These are phyloP conservation scores for Colletotrichum incanum DNA, from an alignment of 2,329 filamentous ascomycete species.

Conservation along the genomic window DNA sequence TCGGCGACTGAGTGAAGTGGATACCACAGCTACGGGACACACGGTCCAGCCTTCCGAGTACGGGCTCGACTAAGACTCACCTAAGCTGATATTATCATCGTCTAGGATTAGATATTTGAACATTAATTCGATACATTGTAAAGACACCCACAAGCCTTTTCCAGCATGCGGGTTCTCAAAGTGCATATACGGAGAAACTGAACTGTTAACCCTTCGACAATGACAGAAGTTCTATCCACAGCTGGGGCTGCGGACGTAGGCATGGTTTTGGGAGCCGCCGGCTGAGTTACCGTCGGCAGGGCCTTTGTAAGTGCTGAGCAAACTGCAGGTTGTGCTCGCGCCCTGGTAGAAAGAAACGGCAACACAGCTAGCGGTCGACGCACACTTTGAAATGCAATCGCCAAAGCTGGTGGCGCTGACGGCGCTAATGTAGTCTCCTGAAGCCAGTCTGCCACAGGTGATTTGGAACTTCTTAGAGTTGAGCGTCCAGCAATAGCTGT, in stretches of 20 bases:
- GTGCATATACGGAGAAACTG: too few species aligned
- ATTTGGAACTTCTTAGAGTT: conserved; percentile 36
- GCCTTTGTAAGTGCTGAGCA: conserved; percentile 28
- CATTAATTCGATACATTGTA: not conserved
- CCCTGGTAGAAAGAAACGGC: conserved; percentile 34
- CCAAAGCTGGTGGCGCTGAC: conserved; percentile 25
- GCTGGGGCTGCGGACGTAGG: conserved; percentile 17
- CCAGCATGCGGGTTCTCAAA: not conserved
- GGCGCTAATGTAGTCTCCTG: conserved; percentile 17
- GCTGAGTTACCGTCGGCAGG: conserved; percentile 30
- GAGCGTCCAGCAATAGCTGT: conserved; percentile 28
- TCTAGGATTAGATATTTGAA: not conserved
- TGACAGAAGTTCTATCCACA: conserved; percentile 12
- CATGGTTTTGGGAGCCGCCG: conserved; percentile 28
- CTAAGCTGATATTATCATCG: not conserved
- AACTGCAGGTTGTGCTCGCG: conserved; percentile 14
- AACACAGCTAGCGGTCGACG: conserved; percentile 18
- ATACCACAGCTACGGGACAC: too few species aligned
- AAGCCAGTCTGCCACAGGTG: conserved; percentile 28
- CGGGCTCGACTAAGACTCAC: too few species aligned
- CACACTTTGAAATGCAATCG: conserved; percentile 36
- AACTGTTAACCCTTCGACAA: not conserved
- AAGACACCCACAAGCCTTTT: not conserved
- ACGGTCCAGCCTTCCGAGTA: too few species aligned
- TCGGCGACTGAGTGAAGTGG: too few species aligned